phyloP scores from a whole-genome alignment of 2,329 filamentous ascomycete species.

The Sporothrix brunneoviolacea region DNA sequence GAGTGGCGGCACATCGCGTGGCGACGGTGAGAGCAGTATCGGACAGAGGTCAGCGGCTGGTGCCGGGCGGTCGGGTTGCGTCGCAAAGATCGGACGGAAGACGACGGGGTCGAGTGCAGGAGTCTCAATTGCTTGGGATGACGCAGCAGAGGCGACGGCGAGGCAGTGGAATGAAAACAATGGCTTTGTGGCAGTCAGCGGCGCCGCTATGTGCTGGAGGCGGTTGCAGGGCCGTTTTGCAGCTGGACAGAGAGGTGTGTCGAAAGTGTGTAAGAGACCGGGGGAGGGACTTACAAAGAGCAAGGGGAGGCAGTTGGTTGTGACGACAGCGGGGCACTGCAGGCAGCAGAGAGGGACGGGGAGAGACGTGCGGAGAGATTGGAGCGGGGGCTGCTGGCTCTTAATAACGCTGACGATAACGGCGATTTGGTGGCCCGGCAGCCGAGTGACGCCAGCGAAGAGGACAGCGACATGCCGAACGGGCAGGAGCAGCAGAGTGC shows the following conservation, averaged over 20 bases:
- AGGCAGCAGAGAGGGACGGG: not conserved
- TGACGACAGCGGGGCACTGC: constrained; percentile 18
- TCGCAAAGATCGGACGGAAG: not conserved
- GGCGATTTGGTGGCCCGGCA: constrained; percentile 11
- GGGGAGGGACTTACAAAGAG: constrained; percentile 10
- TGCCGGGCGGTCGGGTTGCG: not conserved
- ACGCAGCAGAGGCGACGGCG: not conserved
- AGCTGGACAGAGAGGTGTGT: not conserved
- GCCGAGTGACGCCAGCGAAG: constrained; percentile 8
- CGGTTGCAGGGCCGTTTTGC: too few species aligned
- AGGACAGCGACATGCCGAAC: constrained; percentile 14
- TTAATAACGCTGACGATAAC: constrained; percentile 12
- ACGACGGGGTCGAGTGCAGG: not conserved
- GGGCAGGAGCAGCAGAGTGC: not conserved
- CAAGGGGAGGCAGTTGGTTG: constrained; percentile 2
- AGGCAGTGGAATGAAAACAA: not conserved
- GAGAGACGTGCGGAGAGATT: constrained; percentile 5
- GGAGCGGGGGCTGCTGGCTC: constrained; percentile 11
- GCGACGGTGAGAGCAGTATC: constrained; percentile 70
- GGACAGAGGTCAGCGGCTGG: constrained; percentile 19
- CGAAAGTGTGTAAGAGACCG: not conserved
- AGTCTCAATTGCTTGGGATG: constrained; percentile 4
- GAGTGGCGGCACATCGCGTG: constrained; percentile 59
- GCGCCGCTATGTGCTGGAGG: not conserved
- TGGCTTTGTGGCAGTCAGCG: constrained; percentile 9